Percentiles rank a stretch among this genome's conserved stretches.
These are phyloP conservation scores for Botryobasidium botryosum DNA, from an alignment of 768 basidiomycete genomes.

Conservation along the genomic window DNA sequence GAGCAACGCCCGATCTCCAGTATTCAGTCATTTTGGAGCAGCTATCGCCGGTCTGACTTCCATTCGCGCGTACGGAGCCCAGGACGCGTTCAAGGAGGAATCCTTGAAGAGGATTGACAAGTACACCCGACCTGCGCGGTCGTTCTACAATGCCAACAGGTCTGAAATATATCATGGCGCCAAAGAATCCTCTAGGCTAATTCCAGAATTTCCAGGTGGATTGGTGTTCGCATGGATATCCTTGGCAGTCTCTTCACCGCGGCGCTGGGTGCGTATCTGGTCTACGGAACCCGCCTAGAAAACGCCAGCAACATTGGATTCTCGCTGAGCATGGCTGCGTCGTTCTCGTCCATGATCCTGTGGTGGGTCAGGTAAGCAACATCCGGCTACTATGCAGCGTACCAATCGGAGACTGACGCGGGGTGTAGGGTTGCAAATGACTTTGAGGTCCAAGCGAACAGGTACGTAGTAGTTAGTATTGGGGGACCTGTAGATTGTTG, in stretches of 20 bases:
- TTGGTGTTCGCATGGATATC: conserved; percentile 37
- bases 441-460: conserved; percentile 23
- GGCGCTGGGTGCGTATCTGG: conserved; percentile 26
- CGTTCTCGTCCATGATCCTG: conserved; percentile 39
- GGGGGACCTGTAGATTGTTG: too few species aligned
- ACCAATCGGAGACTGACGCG: too few species aligned
- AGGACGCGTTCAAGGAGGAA: conserved; percentile 18
- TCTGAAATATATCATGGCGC: conserved; percentile 5
- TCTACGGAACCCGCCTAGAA: not conserved
- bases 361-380: too few species aligned
- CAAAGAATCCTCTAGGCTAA: not conserved
- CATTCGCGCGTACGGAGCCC: conserved; percentile 24
- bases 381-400: too few species aligned
- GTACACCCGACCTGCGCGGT: conserved; percentile 29
- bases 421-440: too few species aligned
- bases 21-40: conserved; percentile 13
- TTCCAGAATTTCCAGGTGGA: conserved; percentile 23
- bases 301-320: conserved; percentile 26
- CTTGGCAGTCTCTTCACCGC: conserved; percentile 40
- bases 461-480: not conserved
- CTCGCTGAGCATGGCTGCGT: conserved; percentile 30
- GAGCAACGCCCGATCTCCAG: conserved; percentile 22
- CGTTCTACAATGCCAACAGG: conserved; percentile 39
- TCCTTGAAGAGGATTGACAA: conserved; percentile 34
- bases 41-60: conserved; percentile 16